A percentile compares a stretch with the other conserved stretches of the same genome.
phyloP scores from a whole-genome alignment of 2,329 filamentous ascomycete genomes.

The Rasamsonia emersonii region DNA sequence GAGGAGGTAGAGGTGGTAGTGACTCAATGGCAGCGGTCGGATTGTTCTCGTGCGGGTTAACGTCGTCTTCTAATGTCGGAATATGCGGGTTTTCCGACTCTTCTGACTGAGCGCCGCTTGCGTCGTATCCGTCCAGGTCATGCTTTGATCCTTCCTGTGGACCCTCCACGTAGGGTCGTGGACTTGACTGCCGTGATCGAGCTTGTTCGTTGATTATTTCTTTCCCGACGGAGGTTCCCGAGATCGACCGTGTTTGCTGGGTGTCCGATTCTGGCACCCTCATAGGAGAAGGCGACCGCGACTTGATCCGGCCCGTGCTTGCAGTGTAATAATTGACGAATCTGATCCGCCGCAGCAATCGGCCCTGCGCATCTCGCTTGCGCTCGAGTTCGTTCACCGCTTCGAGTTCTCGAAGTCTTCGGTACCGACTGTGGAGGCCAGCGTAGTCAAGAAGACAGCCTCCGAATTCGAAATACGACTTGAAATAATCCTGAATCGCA shows the following conservation, averaged over 20 bases:
- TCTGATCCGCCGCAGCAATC: constrained; percentile 45
- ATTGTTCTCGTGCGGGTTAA: background rate
- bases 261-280: constrained; percentile 20
- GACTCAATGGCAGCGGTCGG: constrained; percentile 6
- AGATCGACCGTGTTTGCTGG: background rate
- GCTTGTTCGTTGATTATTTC: too few relatives aligned
- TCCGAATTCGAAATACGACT: constrained; percentile 77
- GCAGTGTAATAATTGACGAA: constrained; percentile 89
- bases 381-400: constrained; percentile 52
- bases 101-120: too few relatives aligned
- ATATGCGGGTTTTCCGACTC: too few relatives aligned
- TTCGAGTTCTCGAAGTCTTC: constrained; percentile 60
- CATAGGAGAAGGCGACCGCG: constrained; percentile 12
- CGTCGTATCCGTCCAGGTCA: too few relatives aligned
- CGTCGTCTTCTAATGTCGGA: background rate
- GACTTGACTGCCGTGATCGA: too few relatives aligned
- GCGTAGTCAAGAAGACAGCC: constrained; percentile 69
- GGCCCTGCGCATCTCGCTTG: constrained; percentile 20
- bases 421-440: constrained; percentile 62
- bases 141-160: too few relatives aligned
- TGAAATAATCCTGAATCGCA: constrained; percentile 64
- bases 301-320: constrained; percentile 64
- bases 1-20: constrained; percentile 41
- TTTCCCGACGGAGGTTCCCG: too few relatives aligned
- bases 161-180: too few relatives aligned